phyloP scores from a whole-genome alignment of 371 early-diverging fungal genomes.

The Mortierella polycephala region DNA sequence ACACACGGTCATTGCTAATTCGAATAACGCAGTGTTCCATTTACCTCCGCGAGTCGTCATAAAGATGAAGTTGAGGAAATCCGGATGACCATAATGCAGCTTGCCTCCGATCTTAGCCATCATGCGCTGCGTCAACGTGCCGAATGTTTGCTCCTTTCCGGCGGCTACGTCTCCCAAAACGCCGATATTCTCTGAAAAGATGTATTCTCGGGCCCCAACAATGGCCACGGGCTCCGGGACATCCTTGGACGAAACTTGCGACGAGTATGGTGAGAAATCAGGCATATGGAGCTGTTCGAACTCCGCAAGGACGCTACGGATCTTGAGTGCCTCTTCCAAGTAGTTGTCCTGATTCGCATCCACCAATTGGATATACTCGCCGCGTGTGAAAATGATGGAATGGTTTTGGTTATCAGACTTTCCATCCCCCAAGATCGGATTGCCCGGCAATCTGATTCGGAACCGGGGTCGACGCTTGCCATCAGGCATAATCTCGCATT shows the following conservation, averaged over 20 bases:
- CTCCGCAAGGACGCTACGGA: constrained; percentile 85
- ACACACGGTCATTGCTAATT: neutral
- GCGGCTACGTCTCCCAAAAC: constrained; percentile 90
- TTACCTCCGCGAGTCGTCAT: constrained; percentile 87
- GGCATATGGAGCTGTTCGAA: constrained; percentile 78
- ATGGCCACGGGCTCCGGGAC: constrained; percentile 82
- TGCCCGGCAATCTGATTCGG: constrained; percentile 84
- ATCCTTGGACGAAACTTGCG: constrained; percentile 47
- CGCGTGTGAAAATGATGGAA: constrained; percentile 84
- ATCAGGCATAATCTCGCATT: constrained; percentile 66
- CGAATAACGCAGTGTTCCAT: neutral
- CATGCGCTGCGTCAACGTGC: constrained; percentile 87
- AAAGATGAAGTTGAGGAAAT: constrained; percentile 87
- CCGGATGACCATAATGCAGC: constrained; percentile 92
- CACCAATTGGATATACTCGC: constrained; percentile 84
- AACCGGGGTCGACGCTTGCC: constrained; percentile 78
- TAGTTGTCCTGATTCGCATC: constrained; percentile 95
- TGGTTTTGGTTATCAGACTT: constrained; percentile 93
- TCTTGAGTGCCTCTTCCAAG: constrained; percentile 87
- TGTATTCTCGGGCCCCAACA: constrained; percentile 90
- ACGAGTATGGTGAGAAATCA: constrained; percentile 74
- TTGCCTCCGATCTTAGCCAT: constrained; percentile 87
- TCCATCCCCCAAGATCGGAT: constrained; percentile 90
- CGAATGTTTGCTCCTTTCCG: constrained; percentile 90
- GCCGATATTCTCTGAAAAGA: constrained; percentile 89